A percentile compares a stretch with the other conserved stretches of the same genome.
Evolutionary conservation across 495 filamentous ascomycete genomes (phyloP).

Genomic region (Xylaria flabelliformis): DNA sequence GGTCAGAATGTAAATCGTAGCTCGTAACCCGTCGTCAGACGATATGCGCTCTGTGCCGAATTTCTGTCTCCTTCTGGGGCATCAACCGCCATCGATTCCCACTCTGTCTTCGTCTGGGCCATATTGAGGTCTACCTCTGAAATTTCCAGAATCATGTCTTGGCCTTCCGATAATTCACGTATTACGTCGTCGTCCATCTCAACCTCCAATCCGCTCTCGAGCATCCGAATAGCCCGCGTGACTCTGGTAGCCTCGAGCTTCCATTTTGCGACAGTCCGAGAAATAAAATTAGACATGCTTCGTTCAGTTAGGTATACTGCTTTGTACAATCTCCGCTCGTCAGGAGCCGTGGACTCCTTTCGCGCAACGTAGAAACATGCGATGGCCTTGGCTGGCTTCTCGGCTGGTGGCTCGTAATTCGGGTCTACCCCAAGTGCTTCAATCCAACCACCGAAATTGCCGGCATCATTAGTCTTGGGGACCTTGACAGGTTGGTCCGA

Average conservation of each 20-base stretch:
- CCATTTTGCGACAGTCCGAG: constrained; percentile 75
- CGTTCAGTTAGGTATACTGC: constrained; percentile 86
- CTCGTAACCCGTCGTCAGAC: constrained; percentile 50
- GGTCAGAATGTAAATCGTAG: constrained; percentile 56
- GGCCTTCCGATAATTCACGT: constrained; percentile 83
- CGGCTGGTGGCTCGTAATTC: constrained; percentile 79
- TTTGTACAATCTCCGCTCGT: constrained; percentile 72
- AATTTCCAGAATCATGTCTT: constrained; percentile 76
- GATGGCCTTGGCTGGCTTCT: constrained; percentile 71
- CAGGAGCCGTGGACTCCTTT: constrained; percentile 55
- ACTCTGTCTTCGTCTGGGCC: constrained; percentile 53
- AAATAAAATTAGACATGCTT: constrained; percentile 72
- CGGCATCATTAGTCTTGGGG: constrained; percentile 54
- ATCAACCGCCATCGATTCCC: constrained; percentile 59
- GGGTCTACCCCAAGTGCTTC: constrained; percentile 90
- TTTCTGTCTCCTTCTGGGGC: constrained; percentile 47
- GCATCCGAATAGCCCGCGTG: constrained; percentile 71
- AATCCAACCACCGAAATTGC: constrained; percentile 77
- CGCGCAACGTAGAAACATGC: constrained; percentile 89
- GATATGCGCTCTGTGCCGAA: constrained; percentile 44
- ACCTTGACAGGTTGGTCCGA: constrained; percentile 59
- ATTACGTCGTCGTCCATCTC: constrained; percentile 92
- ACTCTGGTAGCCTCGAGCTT: constrained; percentile 75
- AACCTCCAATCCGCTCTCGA: constrained; percentile 75
- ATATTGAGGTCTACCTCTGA: constrained; percentile 44